Conservation (phyloP, 2,329 filamentous ascomycete species). For the Cylindrodendrum hubeiense region DNA sequence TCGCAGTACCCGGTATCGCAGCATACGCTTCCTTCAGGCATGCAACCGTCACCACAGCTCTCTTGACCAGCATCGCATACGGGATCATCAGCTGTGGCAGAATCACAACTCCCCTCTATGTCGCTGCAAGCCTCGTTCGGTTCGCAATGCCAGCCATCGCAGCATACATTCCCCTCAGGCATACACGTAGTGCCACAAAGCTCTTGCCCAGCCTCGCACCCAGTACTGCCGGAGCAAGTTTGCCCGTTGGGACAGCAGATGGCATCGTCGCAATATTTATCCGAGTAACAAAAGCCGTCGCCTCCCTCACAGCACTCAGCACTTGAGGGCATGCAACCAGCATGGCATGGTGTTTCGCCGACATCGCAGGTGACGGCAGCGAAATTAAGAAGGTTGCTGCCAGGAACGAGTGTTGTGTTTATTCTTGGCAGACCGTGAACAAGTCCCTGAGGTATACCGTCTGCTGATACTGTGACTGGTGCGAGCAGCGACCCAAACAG, state of each 20-base stretch:
- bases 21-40: no score
- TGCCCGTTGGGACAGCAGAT: conserved; percentile 1
- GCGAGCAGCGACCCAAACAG: no score
- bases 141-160: background rate
- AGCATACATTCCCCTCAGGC: conserved; percentile 10
- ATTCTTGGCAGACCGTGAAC: no score
- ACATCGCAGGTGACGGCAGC: background rate
- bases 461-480: no score
- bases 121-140: no score
- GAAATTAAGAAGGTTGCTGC: background rate
- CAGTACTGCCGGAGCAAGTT: background rate
- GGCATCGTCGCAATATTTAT: background rate
- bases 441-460: no score
- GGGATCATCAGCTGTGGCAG: no score
- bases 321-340: background rate
- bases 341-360: background rate
- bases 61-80: no score
- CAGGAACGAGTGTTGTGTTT: background rate
- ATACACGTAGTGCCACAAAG: conserved; percentile 15
- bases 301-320: background rate
- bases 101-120: no score
- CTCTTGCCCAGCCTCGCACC: background rate
- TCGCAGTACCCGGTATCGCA: no score
- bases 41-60: no score
- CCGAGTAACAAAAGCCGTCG: conserved; percentile 1